Conservation (phyloP, 1,139 yeast genomes). For the Neolecta irregularis region DNA sequence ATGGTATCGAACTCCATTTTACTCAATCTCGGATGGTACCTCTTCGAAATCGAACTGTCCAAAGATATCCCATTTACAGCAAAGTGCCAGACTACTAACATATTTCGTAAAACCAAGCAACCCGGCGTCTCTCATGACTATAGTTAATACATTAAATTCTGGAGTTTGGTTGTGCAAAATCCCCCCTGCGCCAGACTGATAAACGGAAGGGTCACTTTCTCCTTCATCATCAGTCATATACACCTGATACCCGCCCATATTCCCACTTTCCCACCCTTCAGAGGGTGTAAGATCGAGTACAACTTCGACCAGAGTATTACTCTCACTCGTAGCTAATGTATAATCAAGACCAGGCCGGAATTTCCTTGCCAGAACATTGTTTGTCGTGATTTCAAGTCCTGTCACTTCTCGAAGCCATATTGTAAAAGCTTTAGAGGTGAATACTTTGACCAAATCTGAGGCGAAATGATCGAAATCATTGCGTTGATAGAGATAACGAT, state of each 20-base stretch:
- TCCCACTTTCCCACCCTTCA: constrained; percentile 34
- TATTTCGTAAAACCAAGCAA: constrained; percentile 85
- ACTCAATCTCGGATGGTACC: too few relatives aligned
- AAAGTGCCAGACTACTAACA: constrained; percentile 74
- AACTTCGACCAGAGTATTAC: constrained; percentile 15
- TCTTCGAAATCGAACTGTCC: constrained; percentile 60
- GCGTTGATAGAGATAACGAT: constrained; percentile 67
- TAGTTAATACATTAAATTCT: constrained; percentile 60
- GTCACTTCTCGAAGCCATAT: constrained; percentile 65
- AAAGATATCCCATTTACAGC: constrained; percentile 82
- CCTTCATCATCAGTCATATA: constrained; percentile 39
- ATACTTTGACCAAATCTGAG: too few relatives aligned
- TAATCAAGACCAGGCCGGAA: constrained; percentile 93
- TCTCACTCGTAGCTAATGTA: constrained; percentile 52
- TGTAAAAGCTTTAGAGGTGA: constrained; percentile 40
- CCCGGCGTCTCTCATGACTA: constrained; percentile 70
- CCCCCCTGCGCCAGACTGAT: constrained; percentile 33
- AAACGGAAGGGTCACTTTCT: constrained; percentile 20
- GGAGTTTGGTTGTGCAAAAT: constrained; percentile 73
- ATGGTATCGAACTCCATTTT: too few relatives aligned
- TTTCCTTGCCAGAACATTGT: too few relatives aligned
- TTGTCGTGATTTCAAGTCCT: too few relatives aligned
- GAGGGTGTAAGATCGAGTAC: constrained; percentile 26
- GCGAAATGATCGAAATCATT: too few relatives aligned
- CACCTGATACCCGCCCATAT: constrained; percentile 83